Percentiles rank a stretch among this genome's conserved stretches.
Evolutionary conservation across 1,284 basidiomycete genomes (phyloP).

Genomic region (Phellinidium pouzarii): DNA sequence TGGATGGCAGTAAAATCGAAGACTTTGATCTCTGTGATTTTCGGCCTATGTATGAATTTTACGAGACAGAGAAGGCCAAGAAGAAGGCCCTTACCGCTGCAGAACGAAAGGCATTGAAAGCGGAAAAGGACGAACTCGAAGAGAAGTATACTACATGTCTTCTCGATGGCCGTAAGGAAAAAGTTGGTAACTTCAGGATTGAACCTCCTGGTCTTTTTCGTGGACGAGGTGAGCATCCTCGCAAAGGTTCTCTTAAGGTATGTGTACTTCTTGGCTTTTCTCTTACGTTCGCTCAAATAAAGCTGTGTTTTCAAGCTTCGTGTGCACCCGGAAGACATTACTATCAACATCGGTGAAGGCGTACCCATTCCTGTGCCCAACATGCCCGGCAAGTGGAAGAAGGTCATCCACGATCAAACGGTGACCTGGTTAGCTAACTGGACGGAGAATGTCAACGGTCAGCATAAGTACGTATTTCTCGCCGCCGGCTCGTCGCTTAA

Average conservation of each 20-base stretch:
- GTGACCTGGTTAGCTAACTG: slow-evolving; percentile 97
- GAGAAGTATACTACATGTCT: slow-evolving; percentile 80
- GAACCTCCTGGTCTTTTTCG: slow-evolving; percentile 97
- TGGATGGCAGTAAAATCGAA: slow-evolving; percentile 70
- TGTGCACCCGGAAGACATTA: slow-evolving; percentile 88
- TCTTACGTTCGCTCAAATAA: slow-evolving; percentile 9
- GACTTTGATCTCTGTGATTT: slow-evolving; percentile 88
- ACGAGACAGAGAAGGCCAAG: slow-evolving; percentile 87
- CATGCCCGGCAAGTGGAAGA: slow-evolving; percentile 83
- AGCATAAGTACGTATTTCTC: slow-evolving; percentile 94
- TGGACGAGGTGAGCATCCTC: slow-evolving; percentile 97
- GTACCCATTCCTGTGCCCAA: slow-evolving; percentile 76
- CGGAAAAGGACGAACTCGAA: slow-evolving; percentile 78
- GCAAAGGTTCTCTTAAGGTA: slow-evolving; percentile 94
- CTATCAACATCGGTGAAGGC: slow-evolving; percentile 83
- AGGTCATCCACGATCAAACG: slow-evolving; percentile 83
- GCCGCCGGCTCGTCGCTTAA: slow-evolving; percentile 92
- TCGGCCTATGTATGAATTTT: slow-evolving; percentile 89
- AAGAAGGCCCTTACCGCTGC: slow-evolving; percentile 84
- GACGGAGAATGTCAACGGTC: slow-evolving; percentile 92
- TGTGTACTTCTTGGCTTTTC: slow-evolving; percentile 19
- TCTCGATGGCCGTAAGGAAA: slow-evolving; percentile 95
- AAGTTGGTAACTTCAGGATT: slow-evolving; percentile 96
- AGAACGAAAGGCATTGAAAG: slow-evolving; percentile 88
- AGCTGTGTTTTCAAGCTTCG: slow-evolving; percentile 49